These are phyloP conservation scores for Purpureocillium takamizusanense DNA, from an alignment of 2,329 filamentous ascomycete species.

Conservation along the genomic window DNA sequence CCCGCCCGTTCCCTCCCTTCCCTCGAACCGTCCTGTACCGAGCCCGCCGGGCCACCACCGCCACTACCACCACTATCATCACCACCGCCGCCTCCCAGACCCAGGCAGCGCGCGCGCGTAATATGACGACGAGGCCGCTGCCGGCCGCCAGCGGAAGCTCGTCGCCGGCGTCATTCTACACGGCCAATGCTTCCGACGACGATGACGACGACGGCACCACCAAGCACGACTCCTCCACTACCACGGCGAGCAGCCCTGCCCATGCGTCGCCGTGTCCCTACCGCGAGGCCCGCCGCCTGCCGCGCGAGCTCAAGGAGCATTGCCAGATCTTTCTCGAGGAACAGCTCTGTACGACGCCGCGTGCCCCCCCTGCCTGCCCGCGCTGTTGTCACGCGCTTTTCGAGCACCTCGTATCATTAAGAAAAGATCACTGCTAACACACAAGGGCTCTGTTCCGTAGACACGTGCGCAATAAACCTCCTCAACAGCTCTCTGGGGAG, in stretches of 20 bases:
- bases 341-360: slow-evolving; percentile 50
- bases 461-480: slow-evolving; percentile 46
- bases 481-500: slow-evolving; percentile 54
- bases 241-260: slow-evolving; percentile 26
- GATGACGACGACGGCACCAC: slow-evolving; percentile 21
- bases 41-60: too few species aligned
- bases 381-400: too few species aligned
- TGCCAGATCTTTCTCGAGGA: slow-evolving; percentile 69
- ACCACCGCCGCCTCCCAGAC: too few species aligned
- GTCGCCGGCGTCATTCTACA: slow-evolving; percentile 25
- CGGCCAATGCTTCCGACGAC: slow-evolving; percentile 17
- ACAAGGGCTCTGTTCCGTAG: slow-evolving; percentile 10
- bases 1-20: too few species aligned
- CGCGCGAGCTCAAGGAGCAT: slow-evolving; percentile 56
- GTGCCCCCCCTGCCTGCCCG: too few species aligned
- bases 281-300: slow-evolving; percentile 45
- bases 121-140: too few species aligned
- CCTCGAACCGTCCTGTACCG: too few species aligned
- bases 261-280: slow-evolving; percentile 29
- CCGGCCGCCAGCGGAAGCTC: slow-evolving; percentile 14
- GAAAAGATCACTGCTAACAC: too few species aligned
- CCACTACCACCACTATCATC: too few species aligned
- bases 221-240: too few species aligned
- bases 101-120: too few species aligned
- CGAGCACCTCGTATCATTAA: too few species aligned